Evolutionary conservation across 305 asterid genomes (phyloP).

Genomic region (Euphrasia arctica): DNA sequence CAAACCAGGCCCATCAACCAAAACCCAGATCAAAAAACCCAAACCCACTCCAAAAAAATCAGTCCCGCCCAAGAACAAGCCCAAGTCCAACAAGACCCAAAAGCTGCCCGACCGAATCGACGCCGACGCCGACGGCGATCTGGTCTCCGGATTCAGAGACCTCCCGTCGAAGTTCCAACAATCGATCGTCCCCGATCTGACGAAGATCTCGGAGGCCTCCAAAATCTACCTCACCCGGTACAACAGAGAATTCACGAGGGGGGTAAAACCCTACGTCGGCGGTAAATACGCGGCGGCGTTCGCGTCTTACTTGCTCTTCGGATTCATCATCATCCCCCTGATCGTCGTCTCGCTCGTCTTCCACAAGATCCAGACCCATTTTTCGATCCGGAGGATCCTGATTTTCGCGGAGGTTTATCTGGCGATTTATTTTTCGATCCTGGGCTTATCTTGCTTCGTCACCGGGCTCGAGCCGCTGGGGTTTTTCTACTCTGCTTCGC

Average conservation of each 20-base stretch:
- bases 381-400: conserved; percentile 69
- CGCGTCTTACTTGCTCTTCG: conserved; percentile 61
- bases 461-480: conserved; percentile 84
- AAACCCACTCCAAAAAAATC: no score
- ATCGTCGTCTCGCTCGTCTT: conserved; percentile 72
- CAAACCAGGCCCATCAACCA: no score
- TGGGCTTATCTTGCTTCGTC: conserved; percentile 52
- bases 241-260: conserved; percentile 70
- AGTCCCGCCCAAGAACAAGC: no score
- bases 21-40: conserved; percentile 20
- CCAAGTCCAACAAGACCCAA: no score
- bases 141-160: conserved; percentile 63
- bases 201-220: conserved; percentile 67
- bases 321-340: conserved; percentile 67
- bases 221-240: conserved; percentile 50
- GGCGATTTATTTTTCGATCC: conserved; percentile 76
- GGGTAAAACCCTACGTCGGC: conserved; percentile 80
- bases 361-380: conserved; percentile 65
- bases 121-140: conserved; percentile 41
- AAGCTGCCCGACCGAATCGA: conserved; percentile 15
- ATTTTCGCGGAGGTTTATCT: conserved; percentile 79
- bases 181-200: conserved; percentile 74
- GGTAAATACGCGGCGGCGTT: conserved; percentile 69
- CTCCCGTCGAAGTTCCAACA: conserved; percentile 82
- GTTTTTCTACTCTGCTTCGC: conserved; percentile 82